Conservation (phyloP, 2,329 filamentous ascomycete species). For the Penicillium paneum region DNA sequence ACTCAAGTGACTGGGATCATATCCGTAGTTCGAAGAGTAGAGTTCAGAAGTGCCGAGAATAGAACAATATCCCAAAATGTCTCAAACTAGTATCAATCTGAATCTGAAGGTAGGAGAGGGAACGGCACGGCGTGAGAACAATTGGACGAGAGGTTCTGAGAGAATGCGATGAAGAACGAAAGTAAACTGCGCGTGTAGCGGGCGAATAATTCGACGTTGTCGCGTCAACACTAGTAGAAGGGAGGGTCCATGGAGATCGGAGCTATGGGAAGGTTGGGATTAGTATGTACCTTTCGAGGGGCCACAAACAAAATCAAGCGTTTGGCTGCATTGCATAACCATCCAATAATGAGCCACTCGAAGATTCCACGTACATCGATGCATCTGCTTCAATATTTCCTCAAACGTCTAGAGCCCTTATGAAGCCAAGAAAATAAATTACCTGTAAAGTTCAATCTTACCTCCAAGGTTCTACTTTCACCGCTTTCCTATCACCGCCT, state of each 20-base stretch:
- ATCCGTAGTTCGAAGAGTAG: not conserved
- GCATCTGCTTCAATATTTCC: not conserved
- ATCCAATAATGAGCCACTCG: conserved; percentile 16
- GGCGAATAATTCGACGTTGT: not conserved
- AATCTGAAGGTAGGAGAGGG: not conserved
- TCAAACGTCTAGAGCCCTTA: not conserved
- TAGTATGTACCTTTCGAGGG: conserved; percentile 1
- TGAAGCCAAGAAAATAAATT: conserved; percentile 5
- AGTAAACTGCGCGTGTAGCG: not conserved
- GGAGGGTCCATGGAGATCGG: conserved; percentile 1
- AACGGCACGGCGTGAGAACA: not conserved
- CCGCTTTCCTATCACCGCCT: conserved; percentile 3
- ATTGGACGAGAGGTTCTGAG: not conserved
- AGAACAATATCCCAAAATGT: not conserved
- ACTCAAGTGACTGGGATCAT: not conserved
- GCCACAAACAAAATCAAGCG: conserved; percentile 3
- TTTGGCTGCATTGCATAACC: not conserved
- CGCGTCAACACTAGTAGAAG: conserved; percentile 2
- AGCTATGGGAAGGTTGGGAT: not conserved
- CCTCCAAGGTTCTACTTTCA: not conserved
- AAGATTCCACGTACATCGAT: not conserved
- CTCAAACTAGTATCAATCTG: not conserved
- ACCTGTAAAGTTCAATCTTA: not conserved
- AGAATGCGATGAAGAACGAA: not conserved
- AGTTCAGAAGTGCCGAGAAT: not conserved